Conservation (phyloP, 495 filamentous ascomycete species). For the Neurospora sp. region DNA sequence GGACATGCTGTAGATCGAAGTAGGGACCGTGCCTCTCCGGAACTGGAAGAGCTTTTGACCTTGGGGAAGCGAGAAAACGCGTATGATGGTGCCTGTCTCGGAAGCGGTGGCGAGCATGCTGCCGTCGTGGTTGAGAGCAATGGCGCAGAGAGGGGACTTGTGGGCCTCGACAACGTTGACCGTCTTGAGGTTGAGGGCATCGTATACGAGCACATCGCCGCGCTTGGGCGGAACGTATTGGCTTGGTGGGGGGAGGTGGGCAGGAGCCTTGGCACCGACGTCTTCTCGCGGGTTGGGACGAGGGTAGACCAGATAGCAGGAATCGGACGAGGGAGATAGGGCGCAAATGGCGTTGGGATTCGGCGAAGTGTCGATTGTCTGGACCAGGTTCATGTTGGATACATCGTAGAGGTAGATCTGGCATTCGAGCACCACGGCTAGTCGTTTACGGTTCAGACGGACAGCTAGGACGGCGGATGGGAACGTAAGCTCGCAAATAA, state of each 20-base stretch:
- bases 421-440: conserved; percentile 87
- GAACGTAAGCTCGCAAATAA: conserved; percentile 98
- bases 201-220: conserved; percentile 90
- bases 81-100: conserved; percentile 94
- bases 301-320: conserved; percentile 89
- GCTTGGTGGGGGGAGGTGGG: conserved; percentile 73
- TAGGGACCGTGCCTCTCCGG: conserved; percentile 84
- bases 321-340: conserved; percentile 87
- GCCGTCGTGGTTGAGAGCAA: conserved; percentile 84
- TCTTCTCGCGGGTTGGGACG: conserved; percentile 67
- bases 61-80: conserved; percentile 82
- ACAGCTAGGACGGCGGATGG: conserved; percentile 89
- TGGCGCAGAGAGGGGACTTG: conserved; percentile 79
- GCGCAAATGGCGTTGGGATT: conserved; percentile 88
- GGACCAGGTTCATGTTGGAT: conserved; percentile 88
- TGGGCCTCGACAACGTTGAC: conserved; percentile 93
- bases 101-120: conserved; percentile 92
- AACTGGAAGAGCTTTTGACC: conserved; percentile 93
- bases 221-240: conserved; percentile 69
- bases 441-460: conserved; percentile 83
- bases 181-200: conserved; percentile 74
- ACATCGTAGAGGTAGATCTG: conserved; percentile 98
- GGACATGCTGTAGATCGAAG: conserved; percentile 96
- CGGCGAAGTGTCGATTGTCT: conserved; percentile 84
- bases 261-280: conserved; percentile 49